Evolutionary conservation across 140 eudicot species (phyloP).

Genomic region (Stevia rebaudiana): DNA sequence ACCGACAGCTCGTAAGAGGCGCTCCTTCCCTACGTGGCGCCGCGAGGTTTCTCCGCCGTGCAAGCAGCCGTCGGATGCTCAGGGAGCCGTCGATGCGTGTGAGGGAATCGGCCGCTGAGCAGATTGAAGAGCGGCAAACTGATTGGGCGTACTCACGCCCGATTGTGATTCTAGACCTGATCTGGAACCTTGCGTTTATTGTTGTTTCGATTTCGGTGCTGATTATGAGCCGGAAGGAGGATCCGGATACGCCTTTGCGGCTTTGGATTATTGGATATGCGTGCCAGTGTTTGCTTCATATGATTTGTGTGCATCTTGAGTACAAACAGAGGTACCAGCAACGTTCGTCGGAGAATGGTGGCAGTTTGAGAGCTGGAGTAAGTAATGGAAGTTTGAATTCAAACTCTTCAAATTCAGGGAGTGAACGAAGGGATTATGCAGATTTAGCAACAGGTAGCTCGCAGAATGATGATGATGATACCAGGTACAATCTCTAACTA

Average conservation of each 20-base stretch:
- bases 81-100: constrained; percentile 77
- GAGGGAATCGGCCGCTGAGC: constrained; percentile 69
- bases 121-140: constrained; percentile 69
- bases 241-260: constrained; percentile 57
- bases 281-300: constrained; percentile 63
- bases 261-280: constrained; percentile 65
- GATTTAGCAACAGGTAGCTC: constrained; percentile 28
- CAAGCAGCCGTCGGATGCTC: constrained; percentile 53
- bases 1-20: constrained; percentile 37
- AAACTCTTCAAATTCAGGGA: constrained; percentile 45
- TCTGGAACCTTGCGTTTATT: constrained; percentile 66
- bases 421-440: constrained; percentile 36
- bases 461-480: constrained; percentile 44
- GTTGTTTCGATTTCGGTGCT: constrained; percentile 38
- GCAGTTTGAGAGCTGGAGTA: not conserved
- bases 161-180: constrained; percentile 54
- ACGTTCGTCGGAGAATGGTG: constrained; percentile 10
- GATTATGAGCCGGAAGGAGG: constrained; percentile 37
- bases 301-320: constrained; percentile 64
- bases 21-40: constrained; percentile 57
- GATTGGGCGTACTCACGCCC: constrained; percentile 88
- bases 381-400: constrained; percentile 33
- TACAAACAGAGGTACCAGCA: constrained; percentile 40
- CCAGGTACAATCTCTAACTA: constrained; percentile 33
- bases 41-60: constrained; percentile 62